These are phyloP conservation scores for Nicotiana tomentosiformis DNA, from an alignment of 257 asterid species.

Conservation along the genomic window DNA sequence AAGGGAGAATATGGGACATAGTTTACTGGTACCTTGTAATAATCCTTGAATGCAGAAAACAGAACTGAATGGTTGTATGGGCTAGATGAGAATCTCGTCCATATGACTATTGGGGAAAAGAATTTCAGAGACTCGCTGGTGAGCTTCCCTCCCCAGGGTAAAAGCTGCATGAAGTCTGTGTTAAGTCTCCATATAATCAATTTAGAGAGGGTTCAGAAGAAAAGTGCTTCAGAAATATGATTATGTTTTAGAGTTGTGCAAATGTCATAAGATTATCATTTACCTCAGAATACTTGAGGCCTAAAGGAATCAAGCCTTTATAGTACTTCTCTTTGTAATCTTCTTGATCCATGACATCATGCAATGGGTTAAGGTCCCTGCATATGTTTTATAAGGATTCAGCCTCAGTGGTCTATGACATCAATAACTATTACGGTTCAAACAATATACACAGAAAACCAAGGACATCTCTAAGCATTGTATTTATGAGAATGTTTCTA, in stretches of 20 bases:
- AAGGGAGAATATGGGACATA: not conserved
- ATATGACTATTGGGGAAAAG: constrained; percentile 86
- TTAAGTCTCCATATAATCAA: constrained; percentile 28
- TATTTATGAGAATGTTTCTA: not conserved
- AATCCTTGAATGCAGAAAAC: constrained; percentile 78
- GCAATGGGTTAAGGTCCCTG: constrained; percentile 94
- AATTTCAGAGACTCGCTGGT: constrained; percentile 76
- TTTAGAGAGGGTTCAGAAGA: constrained; percentile 21
- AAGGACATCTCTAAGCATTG: not conserved
- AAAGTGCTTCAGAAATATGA: not conserved
- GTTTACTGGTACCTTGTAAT: constrained; percentile 50
- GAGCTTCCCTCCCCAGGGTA: constrained; percentile 98
- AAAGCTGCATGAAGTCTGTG: constrained; percentile 81
- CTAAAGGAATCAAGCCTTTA: constrained; percentile 55
- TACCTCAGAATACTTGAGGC: constrained; percentile 63
- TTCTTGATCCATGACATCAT: constrained; percentile 42
- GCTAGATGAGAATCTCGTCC: constrained; percentile 71
- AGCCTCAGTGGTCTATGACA: not conserved
- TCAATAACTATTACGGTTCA: not conserved
- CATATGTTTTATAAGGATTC: constrained; percentile 7
- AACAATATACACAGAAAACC: not conserved
- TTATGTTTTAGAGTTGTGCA: not conserved
- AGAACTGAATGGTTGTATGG: constrained; percentile 41
- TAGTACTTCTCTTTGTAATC: constrained; percentile 83
- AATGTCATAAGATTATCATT: constrained; percentile 1